Evolutionary conservation across 257 asterid genomes (phyloP), one percentile per base, ranked within the genome.

Genomic region (Solanum virginianum): DNA sequence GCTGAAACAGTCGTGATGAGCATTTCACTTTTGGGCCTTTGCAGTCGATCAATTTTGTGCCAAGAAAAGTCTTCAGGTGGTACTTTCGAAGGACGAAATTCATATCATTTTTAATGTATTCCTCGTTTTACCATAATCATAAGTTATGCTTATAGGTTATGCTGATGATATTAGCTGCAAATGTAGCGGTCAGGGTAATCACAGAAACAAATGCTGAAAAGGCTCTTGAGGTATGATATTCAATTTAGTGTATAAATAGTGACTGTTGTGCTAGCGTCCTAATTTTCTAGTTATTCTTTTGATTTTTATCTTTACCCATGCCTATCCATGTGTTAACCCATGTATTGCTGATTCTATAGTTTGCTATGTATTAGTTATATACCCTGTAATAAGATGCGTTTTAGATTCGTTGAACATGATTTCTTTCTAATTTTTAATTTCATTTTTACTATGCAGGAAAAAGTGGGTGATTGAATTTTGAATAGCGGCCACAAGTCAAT

Each of bases 161-260:
- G 82, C 93, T 96, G 88, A 92, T 94, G 98, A 96, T 96, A 91
- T 91, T 96, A 92, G 99, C 99, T 85, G 99, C 98, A 86, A 96
- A 96, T 93, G 99, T 98, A 72, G 98, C 98, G 51, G 99, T 96
- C n/a, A 98, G 99, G 80, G 99, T 96, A 81, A 96, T 95, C 85
- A 96, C 99, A 54, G 98, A 96, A 93, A 96, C 99, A 47, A 96
- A 95, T 90, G 99, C 99, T 60, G 99, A 96, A 90, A 96, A 94
- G 91, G 98, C 99, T 85, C 96, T 96, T 83, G 98, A 96, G 99
- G 99, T 95, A 85, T 79, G 96, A 84, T 85, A 85, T 43, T 80
- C 16, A 54, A 32, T 87, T 60, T 47, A 81, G 26, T 18, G n/a
- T 80, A 65, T 15, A 80, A 84, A 57, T 62, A 41, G 84, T 80